Base-by-base conservation (phyloP, 176 grass and related monocot genomes). In the Ananas comosus region DNA sequence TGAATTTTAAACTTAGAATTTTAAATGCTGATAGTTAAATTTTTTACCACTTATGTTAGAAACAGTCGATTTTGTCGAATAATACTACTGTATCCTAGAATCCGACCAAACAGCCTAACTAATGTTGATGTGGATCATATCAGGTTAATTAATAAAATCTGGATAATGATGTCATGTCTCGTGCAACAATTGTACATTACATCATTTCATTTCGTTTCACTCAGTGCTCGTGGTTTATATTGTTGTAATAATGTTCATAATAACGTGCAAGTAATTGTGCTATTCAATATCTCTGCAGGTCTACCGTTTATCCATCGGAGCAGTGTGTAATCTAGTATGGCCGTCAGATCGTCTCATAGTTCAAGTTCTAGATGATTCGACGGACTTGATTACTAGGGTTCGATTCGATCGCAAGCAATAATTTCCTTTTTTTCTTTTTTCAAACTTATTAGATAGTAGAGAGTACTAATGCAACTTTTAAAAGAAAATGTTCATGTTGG, bases 331-430 rank as follows among this genome's bases (percentile, higher is more conserved):
- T 71, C 70, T 92, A 61, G 65, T 76, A 2, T 88, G 85, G 85
- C 85, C 89, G 75, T 80, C 85, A 48, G 85, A 88, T 61, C 85
- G 85, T 17, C 68, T 92, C 73, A 68, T 92, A 71, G 79, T 92
- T 64, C 89, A 92, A 86, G 89, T 92, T 68, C 85, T 92, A 14
- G 89, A 92, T 72, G 89, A 92, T 76, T 92, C 89, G 59, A 92
- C 89, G 1, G 89, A 92, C 49, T 79, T 80, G 27, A 70, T 56
- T 49, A 63, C 83, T 72, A 96, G 88, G 88, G 91, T 89, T 66
- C 2, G 9, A 13, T 67, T 19, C 21, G 49, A 19, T 54, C 3
- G 13, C 16, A 4, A 27, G 18, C 23, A 14, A n/a, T 51, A 16
- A 24, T 29, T 16, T 64, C 49, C 33, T 19, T 14, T 70, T 19